Evolutionary conservation across 2,329 filamentous ascomycete genomes (phyloP).

Genomic region (Microdochium nivale): DNA sequence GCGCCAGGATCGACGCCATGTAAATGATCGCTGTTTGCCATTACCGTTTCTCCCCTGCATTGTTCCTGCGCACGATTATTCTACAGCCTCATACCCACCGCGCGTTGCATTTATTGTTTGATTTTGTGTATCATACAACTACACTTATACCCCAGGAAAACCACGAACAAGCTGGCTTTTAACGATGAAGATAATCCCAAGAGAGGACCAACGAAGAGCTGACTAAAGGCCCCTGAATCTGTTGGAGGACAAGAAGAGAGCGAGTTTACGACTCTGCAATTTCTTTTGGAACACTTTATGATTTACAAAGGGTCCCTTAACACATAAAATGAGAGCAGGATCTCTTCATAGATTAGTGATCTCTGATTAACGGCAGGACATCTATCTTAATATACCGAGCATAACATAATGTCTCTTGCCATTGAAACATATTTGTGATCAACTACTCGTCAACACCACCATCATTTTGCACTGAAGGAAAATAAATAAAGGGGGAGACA

Average conservation of each 20-base stretch:
- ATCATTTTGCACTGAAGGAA: too few relatives aligned
- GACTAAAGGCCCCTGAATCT: not conserved
- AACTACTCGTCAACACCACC: too few relatives aligned
- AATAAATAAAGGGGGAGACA: too few relatives aligned
- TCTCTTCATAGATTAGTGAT: not conserved
- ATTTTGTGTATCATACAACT: not conserved
- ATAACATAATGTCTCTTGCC: too few relatives aligned
- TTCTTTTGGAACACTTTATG: not conserved
- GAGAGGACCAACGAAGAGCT: not conserved
- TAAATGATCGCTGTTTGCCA: constrained; percentile 18
- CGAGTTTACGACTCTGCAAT: not conserved
- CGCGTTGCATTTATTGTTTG: not conserved
- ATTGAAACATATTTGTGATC: too few relatives aligned
- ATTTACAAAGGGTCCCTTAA: too few relatives aligned
- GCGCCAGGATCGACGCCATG: constrained; percentile 47
- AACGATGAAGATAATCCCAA: not conserved
- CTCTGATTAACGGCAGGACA: not conserved
- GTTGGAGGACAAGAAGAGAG: not conserved
- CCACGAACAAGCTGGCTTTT: not conserved
- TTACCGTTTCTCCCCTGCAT: not conserved
- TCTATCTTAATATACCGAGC: not conserved
- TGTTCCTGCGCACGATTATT: not conserved
- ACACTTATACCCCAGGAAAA: not conserved
- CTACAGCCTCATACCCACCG: not conserved
- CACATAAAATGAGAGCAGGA: not conserved